Base-by-base conservation (phyloP, 1,139 yeast species). In the Magnusiomyces sp. region DNA sequence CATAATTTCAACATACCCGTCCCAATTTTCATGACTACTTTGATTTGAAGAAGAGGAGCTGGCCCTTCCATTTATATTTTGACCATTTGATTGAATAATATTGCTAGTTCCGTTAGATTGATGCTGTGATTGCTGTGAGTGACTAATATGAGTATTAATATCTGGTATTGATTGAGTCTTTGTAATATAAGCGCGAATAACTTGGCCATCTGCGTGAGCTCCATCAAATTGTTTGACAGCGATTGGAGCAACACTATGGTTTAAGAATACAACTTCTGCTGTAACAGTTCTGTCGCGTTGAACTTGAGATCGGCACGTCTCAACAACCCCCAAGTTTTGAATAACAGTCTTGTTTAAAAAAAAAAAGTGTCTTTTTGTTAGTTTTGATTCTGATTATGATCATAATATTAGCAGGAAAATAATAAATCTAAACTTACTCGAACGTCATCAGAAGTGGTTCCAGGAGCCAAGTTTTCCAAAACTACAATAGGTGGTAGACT, bases 381-480 rank as follows among this genome's bases (percentile, higher is more conserved):
- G n/a, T n/a, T n/a, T n/a, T n/a, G n/a, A n/a, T n/a, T n/a, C n/a
- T 38, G 40, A 17, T 40, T 5, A 17, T n/a, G 7, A 14, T 9
- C 4, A 17, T 5, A 17, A 40, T 4, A 40, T 4, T 5, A 40
- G 41, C 57, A 52, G 49, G 59, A 59, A 11, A 43, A 46, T 1
- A 60, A 53, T 3, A 46, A 47, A 9, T 62, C 61, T n/a, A 54
- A 51, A 29, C 51, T 43, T 16, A 45, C 52, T 29, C 32, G 34
- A 42, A 62, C 61, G 50, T 62, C 66, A 20, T 55, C 60, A 11
- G 60, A 49, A 5, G 58, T 56, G 2, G 65, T 62, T 9, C 65
- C 65, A 5, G 46, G 46, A 6, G 54, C 62, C 31, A 62, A 51
- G 47, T 61, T 62, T 32, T 48, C 31, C 11, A 62, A 51, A 33